A percentile compares a stretch with the other conserved stretches of the same genome.
Conservation (phyloP, 495 filamentous ascomycete species). For the Hypoxylon rickii region DNA sequence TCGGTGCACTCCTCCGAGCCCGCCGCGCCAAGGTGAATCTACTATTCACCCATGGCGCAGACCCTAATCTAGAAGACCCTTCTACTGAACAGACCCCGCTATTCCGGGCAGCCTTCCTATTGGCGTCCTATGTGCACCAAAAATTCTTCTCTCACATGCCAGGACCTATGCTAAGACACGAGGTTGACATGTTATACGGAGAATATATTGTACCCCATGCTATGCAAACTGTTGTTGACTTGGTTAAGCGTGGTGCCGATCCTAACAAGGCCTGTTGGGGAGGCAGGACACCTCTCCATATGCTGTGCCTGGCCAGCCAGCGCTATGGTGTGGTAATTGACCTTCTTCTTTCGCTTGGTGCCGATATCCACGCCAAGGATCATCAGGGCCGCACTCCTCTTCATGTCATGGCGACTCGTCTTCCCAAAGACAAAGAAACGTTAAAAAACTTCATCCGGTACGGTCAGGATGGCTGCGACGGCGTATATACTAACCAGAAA, state of each 20-base stretch:
- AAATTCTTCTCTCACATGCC: no score
- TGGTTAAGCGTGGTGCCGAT: constrained; percentile 4
- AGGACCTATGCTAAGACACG: no score
- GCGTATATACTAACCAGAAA: constrained; percentile 8
- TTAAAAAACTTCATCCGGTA: background rate
- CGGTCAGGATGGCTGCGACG: background rate
- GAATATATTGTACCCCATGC: background rate
- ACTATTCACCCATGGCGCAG: no score
- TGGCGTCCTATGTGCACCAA: no score
- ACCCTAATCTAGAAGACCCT: no score
- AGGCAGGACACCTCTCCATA: constrained; percentile 3
- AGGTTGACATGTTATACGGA: no score
- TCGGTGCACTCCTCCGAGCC: no score
- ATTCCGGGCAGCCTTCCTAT: no score
- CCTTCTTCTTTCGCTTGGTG: background rate
- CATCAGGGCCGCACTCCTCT: constrained; percentile 1
- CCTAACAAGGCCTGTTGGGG: background rate
- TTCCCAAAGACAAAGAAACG: background rate
- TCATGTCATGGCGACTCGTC: background rate
- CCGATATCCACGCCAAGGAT: background rate
- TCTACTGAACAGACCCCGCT: no score
- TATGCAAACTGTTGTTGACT: background rate
- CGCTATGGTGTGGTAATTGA: background rate
- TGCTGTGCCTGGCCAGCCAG: background rate
- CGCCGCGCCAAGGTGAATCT: no score